phyloP scores from a whole-genome alignment of 805 yeast species.

The Monosporozyma aerobia region DNA sequence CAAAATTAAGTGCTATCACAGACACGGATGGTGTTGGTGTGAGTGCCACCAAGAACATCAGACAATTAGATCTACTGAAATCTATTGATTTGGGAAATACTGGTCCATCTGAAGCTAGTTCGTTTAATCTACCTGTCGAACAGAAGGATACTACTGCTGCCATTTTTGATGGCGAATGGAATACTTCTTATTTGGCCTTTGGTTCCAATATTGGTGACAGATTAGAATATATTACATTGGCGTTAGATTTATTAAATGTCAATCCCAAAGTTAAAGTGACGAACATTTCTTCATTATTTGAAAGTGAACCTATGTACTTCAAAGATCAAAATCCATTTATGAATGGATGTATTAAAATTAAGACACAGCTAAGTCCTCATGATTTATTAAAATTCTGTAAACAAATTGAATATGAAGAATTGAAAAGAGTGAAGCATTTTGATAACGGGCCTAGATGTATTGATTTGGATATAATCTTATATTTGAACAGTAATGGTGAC shows the following conservation, averaged over 20 bases:
- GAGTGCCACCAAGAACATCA: constrained; percentile 43
- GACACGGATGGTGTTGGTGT: constrained; percentile 90
- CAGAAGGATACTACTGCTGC: neutral
- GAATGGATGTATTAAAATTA: constrained; percentile 69
- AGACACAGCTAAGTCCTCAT: constrained; percentile 56
- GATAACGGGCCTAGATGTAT: constrained; percentile 90
- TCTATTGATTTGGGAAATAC: neutral
- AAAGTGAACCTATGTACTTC: constrained; percentile 88
- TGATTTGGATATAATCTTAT: constrained; percentile 80
- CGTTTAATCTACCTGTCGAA: constrained; percentile 31
- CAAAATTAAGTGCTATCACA: constrained; percentile 83
- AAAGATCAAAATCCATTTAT: constrained; percentile 70
- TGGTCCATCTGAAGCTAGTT: constrained; percentile 4
- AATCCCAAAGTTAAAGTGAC: constrained; percentile 38
- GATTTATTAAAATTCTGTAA: constrained; percentile 56
- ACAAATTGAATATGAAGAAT: constrained; percentile 62
- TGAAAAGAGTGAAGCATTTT: constrained; percentile 63
- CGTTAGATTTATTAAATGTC: constrained; percentile 37
- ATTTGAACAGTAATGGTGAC: constrained; percentile 29
- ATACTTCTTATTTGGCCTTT: constrained; percentile 65
- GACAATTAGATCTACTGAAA: constrained; percentile 27
- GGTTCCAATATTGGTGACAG: constrained; percentile 83
- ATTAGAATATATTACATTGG: constrained; percentile 46
- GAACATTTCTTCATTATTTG: constrained; percentile 68
- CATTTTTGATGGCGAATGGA: constrained; percentile 6